A percentile compares a stretch with the other conserved stretches of the same genome.
These are phyloP conservation scores for Saccharomycopsis capsularis DNA, from an alignment of 805 yeast genomes.

Conservation along the genomic window DNA sequence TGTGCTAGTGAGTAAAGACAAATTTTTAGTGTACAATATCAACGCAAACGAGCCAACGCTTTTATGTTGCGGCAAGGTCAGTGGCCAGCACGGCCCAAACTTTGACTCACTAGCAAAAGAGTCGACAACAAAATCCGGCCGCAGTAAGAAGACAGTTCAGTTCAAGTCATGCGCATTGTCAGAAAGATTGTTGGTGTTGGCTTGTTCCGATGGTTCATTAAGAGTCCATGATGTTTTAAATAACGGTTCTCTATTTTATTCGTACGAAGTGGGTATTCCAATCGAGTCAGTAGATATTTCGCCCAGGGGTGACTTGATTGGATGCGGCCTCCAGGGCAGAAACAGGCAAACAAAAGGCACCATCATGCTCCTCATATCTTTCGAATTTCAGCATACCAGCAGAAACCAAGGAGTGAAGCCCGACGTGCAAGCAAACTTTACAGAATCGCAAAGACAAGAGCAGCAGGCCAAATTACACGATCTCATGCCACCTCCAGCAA, in stretches of 20 bases:
- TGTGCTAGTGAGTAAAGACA: slow-evolving; percentile 55
- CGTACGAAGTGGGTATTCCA: slow-evolving; percentile 64
- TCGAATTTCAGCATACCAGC: slow-evolving; percentile 3
- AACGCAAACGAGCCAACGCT: slow-evolving; percentile 45
- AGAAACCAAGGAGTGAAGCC: slow-evolving; percentile 6
- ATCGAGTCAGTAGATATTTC: slow-evolving; percentile 73
- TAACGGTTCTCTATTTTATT: slow-evolving; percentile 57
- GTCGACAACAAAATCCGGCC: not conserved
- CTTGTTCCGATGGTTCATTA: slow-evolving; percentile 65
- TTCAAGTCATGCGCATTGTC: slow-evolving; percentile 25
- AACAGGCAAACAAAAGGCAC: slow-evolving; percentile 33
- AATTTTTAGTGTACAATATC: slow-evolving; percentile 71
- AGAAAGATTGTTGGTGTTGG: slow-evolving; percentile 44
- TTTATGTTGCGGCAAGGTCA: slow-evolving; percentile 58
- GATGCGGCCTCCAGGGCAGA: slow-evolving; percentile 76
- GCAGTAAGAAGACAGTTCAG: not conserved
- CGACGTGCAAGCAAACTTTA: slow-evolving; percentile 5
- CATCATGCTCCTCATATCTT: slow-evolving; percentile 15
- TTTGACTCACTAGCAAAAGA: slow-evolving; percentile 32
- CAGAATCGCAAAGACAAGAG: not conserved
- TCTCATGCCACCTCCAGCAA: slow-evolving; percentile 1
- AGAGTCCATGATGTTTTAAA: slow-evolving; percentile 55
- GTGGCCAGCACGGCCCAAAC: slow-evolving; percentile 58
- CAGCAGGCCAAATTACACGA: not conserved
- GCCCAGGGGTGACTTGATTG: slow-evolving; percentile 54